These are phyloP conservation scores for Paramyrothecium roridum DNA, from an alignment of 2,329 filamentous ascomycete genomes.

Conservation along the genomic window DNA sequence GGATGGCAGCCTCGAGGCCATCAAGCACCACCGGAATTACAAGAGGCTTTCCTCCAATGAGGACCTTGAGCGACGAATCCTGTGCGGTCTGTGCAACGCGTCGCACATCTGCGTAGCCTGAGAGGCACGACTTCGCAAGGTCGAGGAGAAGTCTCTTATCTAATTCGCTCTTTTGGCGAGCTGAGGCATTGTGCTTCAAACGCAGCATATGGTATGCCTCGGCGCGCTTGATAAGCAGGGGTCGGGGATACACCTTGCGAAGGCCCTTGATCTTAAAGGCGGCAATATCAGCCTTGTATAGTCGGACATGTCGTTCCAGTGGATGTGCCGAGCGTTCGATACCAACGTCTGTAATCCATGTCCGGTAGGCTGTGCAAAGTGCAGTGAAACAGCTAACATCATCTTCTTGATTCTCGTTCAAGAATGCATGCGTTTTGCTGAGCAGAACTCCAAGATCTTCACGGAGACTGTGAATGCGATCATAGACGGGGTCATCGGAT, in stretches of 20 bases:
- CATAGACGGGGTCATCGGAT: slow-evolving; percentile 55
- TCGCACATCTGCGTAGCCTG: slow-evolving; percentile 92
- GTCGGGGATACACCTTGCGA: slow-evolving; percentile 87
- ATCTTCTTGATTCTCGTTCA: slow-evolving; percentile 83
- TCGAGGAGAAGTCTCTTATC: slow-evolving; percentile 84
- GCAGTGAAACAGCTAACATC: slow-evolving; percentile 95
- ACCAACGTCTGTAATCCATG: slow-evolving; percentile 97
- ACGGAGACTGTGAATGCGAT: slow-evolving; percentile 74
- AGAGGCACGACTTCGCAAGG: slow-evolving; percentile 84
- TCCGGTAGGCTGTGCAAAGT: slow-evolving; percentile 86
- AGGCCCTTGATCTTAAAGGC: slow-evolving; percentile 94
- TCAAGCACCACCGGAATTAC: slow-evolving; percentile 86
- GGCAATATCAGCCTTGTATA: slow-evolving; percentile 82
- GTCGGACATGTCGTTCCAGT: slow-evolving; percentile 77
- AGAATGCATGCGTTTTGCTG: slow-evolving; percentile 79
- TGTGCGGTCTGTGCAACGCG: slow-evolving; percentile 87
- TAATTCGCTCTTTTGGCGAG: slow-evolving; percentile 83
- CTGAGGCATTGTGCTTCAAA: slow-evolving; percentile 88
- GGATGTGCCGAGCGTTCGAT: slow-evolving; percentile 94
- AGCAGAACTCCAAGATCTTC: slow-evolving; percentile 77
- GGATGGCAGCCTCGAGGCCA: slow-evolving; percentile 74
- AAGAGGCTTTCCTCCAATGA: slow-evolving; percentile 82
- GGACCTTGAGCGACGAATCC: slow-evolving; percentile 87
- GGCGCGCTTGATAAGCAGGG: slow-evolving; percentile 86
- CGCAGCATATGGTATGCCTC: slow-evolving; percentile 93